Evolutionary conservation across 768 basidiomycete genomes (phyloP), one percentile per base, ranked within the genome.

Genomic region (Russula olivacea): DNA sequence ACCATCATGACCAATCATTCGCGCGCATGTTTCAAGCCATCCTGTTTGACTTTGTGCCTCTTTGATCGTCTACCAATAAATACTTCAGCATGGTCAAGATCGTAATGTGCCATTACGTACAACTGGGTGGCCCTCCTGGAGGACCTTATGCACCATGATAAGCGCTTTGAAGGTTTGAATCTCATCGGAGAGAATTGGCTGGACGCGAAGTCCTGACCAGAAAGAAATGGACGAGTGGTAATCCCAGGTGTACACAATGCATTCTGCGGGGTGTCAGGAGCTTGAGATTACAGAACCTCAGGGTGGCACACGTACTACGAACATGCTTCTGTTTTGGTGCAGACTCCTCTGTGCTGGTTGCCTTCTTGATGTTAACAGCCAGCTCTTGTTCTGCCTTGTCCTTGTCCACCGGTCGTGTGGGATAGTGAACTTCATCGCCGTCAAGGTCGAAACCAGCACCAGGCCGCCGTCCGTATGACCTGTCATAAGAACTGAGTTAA

Each of bases 291-390:
- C 30, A 53, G 47, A 61, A 12, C 1, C 15, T 19, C 15, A 28
- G 10, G 43, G 4, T 0, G 32, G 56, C 23, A 55, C 48, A 80
- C 88, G 73, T 76, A 98, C 96, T 98, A 73, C 97, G 85, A 70
- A 99, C 97, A 72, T 99, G 97, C 73, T 99, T 99, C 82, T 98
- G 95, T 76, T 99, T 99, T 9, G 97, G 97, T 5, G 97, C 96
- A 32, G 86, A 84, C 78, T 98, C 97, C 55, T 99, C 97, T 47
- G 93, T 79, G 71, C 84, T 93, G 7, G 95, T 98, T 4, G 97
- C 97, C 74, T 99, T 99, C 83, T 99, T 99, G 75, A 99, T 95
- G 72, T 96, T 94, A 38, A 95, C 81, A 19, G 87, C 86, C 19
- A 99, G 84, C 74, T 98, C 97, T 59, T 87, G 83, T 73, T 99